Conservation (phyloP, 768 basidiomycete species). For the Sarcomyxa edulis region DNA sequence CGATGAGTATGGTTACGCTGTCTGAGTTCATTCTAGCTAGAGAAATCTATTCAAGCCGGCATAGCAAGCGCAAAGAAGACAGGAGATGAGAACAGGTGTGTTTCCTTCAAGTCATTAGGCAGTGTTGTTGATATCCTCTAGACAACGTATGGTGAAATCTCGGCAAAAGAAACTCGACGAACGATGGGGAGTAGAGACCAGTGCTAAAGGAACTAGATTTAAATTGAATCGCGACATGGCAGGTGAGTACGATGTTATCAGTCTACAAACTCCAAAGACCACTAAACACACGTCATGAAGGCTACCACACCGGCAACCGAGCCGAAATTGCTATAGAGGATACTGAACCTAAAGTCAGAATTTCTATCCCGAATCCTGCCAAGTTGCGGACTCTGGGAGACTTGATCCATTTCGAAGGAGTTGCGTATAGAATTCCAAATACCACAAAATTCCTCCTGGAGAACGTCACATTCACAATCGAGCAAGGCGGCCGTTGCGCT, state of each 20-base stretch:
- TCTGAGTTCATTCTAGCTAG: slow-evolving; percentile 32
- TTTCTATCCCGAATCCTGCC: slow-evolving; percentile 25
- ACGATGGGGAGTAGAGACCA: slow-evolving; percentile 31
- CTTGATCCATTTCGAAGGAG: slow-evolving; percentile 22
- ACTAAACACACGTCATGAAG: no score
- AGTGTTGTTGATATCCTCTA: no score
- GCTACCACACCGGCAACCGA: slow-evolving; percentile 32
- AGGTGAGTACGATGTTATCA: no score
- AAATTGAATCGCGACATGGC: slow-evolving; percentile 49
- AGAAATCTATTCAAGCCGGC: slow-evolving; percentile 49
- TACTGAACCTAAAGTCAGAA: slow-evolving; percentile 27
- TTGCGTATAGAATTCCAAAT: slow-evolving; percentile 26
- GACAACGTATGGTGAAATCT: slow-evolving; percentile 41
- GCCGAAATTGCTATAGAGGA: slow-evolving; percentile 34
- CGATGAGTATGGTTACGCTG: neutral
- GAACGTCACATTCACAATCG: slow-evolving; percentile 30
- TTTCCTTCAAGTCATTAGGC: no score
- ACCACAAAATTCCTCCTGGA: slow-evolving; percentile 15
- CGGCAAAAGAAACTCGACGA: slow-evolving; percentile 53
- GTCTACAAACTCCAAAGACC: no score
- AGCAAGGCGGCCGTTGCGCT: slow-evolving; percentile 30
- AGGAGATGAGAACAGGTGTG: slow-evolving; percentile 59
- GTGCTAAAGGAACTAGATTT: slow-evolving; percentile 40
- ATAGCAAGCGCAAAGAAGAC: slow-evolving; percentile 46
- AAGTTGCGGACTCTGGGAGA: slow-evolving; percentile 26